phyloP scores from a whole-genome alignment of 2,329 filamentous ascomycete genomes.

The Aspergillus proliferans region DNA sequence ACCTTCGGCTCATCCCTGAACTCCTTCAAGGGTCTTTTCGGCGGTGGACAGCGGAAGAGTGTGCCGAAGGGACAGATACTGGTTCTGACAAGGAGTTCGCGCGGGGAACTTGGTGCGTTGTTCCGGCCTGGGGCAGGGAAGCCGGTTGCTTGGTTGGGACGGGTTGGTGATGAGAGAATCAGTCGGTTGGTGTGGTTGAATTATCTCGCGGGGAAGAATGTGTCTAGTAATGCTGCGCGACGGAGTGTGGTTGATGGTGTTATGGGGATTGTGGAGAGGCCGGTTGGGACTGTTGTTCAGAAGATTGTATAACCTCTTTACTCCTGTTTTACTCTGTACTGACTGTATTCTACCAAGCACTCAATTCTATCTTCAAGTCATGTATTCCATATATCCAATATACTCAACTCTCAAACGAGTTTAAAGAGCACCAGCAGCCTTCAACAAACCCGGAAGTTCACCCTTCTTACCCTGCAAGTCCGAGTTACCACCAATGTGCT shows the following conservation, averaged over 20 bases:
- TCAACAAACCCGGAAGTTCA: slow-evolving; percentile 60
- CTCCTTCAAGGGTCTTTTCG: slow-evolving; percentile 76
- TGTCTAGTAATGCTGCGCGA: slow-evolving; percentile 76
- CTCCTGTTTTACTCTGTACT: neutral
- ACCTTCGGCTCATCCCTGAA: slow-evolving; percentile 68
- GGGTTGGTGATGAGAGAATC: slow-evolving; percentile 70
- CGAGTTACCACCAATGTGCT: slow-evolving; percentile 96
- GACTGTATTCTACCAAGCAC: slow-evolving; percentile 6
- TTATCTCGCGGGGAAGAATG: slow-evolving; percentile 78
- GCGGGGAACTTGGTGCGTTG: slow-evolving; percentile 61
- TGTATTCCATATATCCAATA: slow-evolving; percentile 1
- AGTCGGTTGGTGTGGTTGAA: slow-evolving; percentile 80
- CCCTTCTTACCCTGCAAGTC: slow-evolving; percentile 64
- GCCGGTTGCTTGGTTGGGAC: slow-evolving; percentile 57
- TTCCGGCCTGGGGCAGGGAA: slow-evolving; percentile 51
- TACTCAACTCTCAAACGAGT: slow-evolving; percentile 1
- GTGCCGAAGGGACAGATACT: slow-evolving; percentile 76
- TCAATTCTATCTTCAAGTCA: neutral
- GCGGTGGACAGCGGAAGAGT: slow-evolving; percentile 58
- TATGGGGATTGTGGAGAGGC: slow-evolving; percentile 79
- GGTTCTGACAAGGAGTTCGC: slow-evolving; percentile 60
- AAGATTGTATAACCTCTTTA: slow-evolving; percentile 50
- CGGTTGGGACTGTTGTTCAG: slow-evolving; percentile 77
- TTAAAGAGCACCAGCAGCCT: slow-evolving; percentile 58
- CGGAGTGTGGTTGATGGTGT: slow-evolving; percentile 79